Evolutionary conservation across 257 asterid species (phyloP), one percentile per base, ranked within the genome.

Genomic region (Lycium barbarum): DNA sequence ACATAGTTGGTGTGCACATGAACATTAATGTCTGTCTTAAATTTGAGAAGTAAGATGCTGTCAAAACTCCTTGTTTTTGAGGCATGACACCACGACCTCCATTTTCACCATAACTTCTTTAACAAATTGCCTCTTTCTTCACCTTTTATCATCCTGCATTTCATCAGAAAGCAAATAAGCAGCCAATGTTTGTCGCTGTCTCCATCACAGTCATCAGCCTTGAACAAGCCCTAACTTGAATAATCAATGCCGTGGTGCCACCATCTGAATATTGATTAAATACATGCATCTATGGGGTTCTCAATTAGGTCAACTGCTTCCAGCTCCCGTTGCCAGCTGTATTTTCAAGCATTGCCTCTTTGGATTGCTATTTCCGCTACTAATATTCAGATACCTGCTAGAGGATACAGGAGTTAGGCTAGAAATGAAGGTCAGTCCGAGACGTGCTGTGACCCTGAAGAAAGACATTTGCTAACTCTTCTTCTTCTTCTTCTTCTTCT

Each of bases 141-240:
- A 11, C 45, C 45, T 33, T 66, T 66, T 54, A 17, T 65, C 72
- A 65, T 65, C 9, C 4, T 65, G 43, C 43, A 26, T 43, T 4
- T 65, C 7, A 65, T 65, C 71, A 63, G 71, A 63, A 22, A 63
- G 71, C 71, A 63, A 63, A 26, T 63, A 63, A 63, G 71, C 17
- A 63, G 43, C 43, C 43, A 26, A 22, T 62, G 36, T 8, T 22
- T 10, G 7, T 59, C 18, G 66, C 26, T 51, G 55, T 13, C 55
- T 9, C 18, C 58, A 54, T 54, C 58, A 54, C 58, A 54, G 58
- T 54, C 58, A 54, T 12, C 58, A 54, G 18, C 58, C 58, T 54
- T 13, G 58, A 61, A 20, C 12, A 61, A 61, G n/a, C 11, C 67
- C 26, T 26, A 61, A 8, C 67, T 63, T 22, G 71, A 63, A 63